Percentiles rank a stretch among this genome's conserved stretches.
These are phyloP conservation scores for Boletus rufocinnamomeus DNA, from an alignment of 768 basidiomycete genomes.

Conservation along the genomic window DNA sequence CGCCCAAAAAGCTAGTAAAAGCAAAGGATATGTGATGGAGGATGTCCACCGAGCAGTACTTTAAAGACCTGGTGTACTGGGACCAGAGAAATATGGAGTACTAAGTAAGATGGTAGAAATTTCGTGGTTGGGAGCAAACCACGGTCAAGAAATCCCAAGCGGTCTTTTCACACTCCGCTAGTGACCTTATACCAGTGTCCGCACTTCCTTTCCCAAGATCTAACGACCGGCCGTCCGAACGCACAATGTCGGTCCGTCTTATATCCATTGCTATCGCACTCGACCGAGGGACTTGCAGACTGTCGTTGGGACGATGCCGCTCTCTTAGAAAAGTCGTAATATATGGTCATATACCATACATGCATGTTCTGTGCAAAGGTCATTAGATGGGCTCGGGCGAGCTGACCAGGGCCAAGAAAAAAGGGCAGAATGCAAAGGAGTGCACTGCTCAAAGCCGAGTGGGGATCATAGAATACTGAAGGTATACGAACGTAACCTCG, in stretches of 20 bases:
- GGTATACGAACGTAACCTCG: slow-evolving; percentile 25
- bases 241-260: background rate
- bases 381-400: slow-evolving; percentile 22
- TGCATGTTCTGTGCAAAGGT: slow-evolving; percentile 11
- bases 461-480: slow-evolving; percentile 30
- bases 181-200: slow-evolving; percentile 1
- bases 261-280: background rate
- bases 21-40: slow-evolving; percentile 36
- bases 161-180: slow-evolving; percentile 38
- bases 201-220: slow-evolving; percentile 28
- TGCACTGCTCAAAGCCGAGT: slow-evolving; percentile 21
- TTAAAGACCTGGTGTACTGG: slow-evolving; percentile 37
- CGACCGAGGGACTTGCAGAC: background rate
- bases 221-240: slow-evolving; percentile 7
- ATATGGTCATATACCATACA: slow-evolving; percentile 18
- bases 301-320: background rate
- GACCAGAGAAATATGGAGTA: slow-evolving; percentile 39
- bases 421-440: slow-evolving; percentile 12
- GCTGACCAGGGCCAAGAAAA: slow-evolving; percentile 14
- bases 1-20: slow-evolving; percentile 23
- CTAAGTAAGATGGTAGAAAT: slow-evolving; percentile 41
- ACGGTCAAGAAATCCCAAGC: slow-evolving; percentile 28
- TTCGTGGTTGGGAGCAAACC: slow-evolving; percentile 35
- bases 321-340: slow-evolving; percentile 14
- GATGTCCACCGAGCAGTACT: slow-evolving; percentile 35